A percentile compares a stretch with the other conserved stretches of the same genome.
Evolutionary conservation across 1,284 basidiomycete species (phyloP).

Genomic region (Rhodotorula sp.): DNA sequence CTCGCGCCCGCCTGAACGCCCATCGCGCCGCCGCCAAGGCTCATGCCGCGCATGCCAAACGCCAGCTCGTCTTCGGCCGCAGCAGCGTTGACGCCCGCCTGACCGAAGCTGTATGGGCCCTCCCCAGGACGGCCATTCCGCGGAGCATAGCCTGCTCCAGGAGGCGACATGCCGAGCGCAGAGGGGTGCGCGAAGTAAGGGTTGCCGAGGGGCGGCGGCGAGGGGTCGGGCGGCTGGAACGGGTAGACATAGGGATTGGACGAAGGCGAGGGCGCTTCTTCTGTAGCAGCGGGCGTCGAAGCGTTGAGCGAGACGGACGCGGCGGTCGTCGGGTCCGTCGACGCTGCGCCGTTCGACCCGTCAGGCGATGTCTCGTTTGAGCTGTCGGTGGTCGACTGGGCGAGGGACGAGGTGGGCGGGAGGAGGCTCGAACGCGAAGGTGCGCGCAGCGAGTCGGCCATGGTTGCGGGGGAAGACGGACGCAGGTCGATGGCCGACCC

Average conservation of each 20-base stretch:
- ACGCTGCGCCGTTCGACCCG: conserved; percentile 4
- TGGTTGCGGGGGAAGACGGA: conserved; percentile 23
- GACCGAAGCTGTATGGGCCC: conserved; percentile 10
- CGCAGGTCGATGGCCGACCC: conserved; percentile 34
- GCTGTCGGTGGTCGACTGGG: conserved; percentile 3
- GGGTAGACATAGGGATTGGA: conserved; percentile 25
- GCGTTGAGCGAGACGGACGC: conserved; percentile 1
- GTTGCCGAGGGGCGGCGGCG: conserved; percentile 28
- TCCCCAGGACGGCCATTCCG: conserved; percentile 4
- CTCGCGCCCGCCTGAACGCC: neutral
- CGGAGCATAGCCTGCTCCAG: conserved; percentile 1
- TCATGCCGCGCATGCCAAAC: conserved; percentile 27
- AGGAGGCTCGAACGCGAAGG: conserved; percentile 21
- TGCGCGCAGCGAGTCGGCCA: conserved; percentile 17
- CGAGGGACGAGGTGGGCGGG: conserved; percentile 4
- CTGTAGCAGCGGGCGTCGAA: neutral
- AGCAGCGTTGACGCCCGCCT: neutral
- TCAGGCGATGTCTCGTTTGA: conserved; percentile 16
- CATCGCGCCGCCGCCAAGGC: conserved; percentile 1
- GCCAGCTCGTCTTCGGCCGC: conserved; percentile 36
- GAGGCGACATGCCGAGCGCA: conserved; percentile 12
- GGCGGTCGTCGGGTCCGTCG: conserved; percentile 6
- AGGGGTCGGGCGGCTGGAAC: conserved; percentile 26
- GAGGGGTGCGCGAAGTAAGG: conserved; percentile 21
- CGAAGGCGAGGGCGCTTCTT: neutral